phyloP scores from a whole-genome alignment of 495 filamentous ascomycete genomes.

The Umbilicaria muhlenbergii region DNA sequence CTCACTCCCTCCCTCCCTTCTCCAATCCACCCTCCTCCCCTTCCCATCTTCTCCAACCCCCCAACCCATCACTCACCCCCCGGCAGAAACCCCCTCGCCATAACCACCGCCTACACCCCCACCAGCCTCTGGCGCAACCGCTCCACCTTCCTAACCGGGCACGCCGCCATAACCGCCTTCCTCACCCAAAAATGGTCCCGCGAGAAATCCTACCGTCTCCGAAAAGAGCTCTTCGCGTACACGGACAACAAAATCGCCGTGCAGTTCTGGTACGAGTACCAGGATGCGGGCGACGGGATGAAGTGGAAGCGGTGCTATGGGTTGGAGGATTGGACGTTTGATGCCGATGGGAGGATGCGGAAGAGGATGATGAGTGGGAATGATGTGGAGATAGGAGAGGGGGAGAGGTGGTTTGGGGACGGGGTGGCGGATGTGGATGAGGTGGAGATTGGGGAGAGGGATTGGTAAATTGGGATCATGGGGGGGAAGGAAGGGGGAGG shows the following conservation, averaged over 20 bases:
- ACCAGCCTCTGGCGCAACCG: slow-evolving; percentile 77
- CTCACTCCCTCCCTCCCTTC: neutral
- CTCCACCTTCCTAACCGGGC: slow-evolving; percentile 52
- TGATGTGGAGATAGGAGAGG: slow-evolving; percentile 50
- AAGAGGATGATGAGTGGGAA: slow-evolving; percentile 91
- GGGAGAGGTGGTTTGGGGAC: slow-evolving; percentile 42
- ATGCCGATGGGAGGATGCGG: slow-evolving; percentile 60
- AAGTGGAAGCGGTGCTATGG: slow-evolving; percentile 89
- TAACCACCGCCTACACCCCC: slow-evolving; percentile 59
- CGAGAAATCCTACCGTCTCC: slow-evolving; percentile 58
- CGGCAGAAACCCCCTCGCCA: slow-evolving; percentile 40
- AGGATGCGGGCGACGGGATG: slow-evolving; percentile 44
- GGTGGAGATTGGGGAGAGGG: slow-evolving; percentile 53
- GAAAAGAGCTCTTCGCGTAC: slow-evolving; percentile 80
- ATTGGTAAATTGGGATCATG: slow-evolving; percentile 41
- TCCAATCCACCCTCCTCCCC: neutral
- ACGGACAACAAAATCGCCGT: slow-evolving; percentile 61
- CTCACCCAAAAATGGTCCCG: slow-evolving; percentile 61
- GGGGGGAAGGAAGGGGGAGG: no score
- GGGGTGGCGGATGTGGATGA: slow-evolving; percentile 51
- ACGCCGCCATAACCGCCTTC: slow-evolving; percentile 52
- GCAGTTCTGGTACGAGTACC: slow-evolving; percentile 89
- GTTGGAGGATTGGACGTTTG: slow-evolving; percentile 87
- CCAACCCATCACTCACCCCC: neutral
- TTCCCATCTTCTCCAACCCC: neutral